Evolutionary conservation across 768 basidiomycete genomes (phyloP), one percentile per base, ranked within the genome.

Genomic region (Mycena venus): DNA sequence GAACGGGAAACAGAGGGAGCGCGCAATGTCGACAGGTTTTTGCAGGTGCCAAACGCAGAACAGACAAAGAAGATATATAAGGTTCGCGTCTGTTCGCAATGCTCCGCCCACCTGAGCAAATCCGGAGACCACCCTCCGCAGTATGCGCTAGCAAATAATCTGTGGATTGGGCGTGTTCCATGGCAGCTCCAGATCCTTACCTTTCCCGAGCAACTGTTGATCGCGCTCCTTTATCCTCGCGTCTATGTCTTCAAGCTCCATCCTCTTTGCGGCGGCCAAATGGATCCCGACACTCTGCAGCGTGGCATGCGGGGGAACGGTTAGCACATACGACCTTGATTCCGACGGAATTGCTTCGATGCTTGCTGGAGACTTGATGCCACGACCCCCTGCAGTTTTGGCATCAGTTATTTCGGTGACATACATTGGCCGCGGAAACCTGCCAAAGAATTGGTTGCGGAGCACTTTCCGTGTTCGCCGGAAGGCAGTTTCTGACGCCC

Each of bases 141-240:
- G 17, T 36, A 58, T n/a, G 5, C 32, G 8, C 21, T 58, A 3
- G 56, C 56, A 21, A 88, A 87, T 65, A 77, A 80, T 9, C 53
- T 87, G 38, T 88, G 86, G 86, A 80, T 86, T 25, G 86, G 86
- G 10, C 9, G 71, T 0, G 64, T 82, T 4, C 86, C 86, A 0
- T 73, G 61, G 42, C 73, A 82, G 32, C 71, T 86, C 0, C 32
- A 77, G 19, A 27, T 51, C 2, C 71, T 88, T 3, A 85, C 85
- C 0, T 62, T 87, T 23, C 77, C 85, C 0, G 86, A 88, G 72
- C 83, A 83, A 62, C 69, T 86, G 8, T 79, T 88, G 0, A 79
- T 88, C 11, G 75, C 81, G 0, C 78, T 75, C 0, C 36, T 79
- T 0, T 87, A 82, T 72, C 83, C 85, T 0, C 71, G 77, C 0